Conservation (phyloP, 495 filamentous ascomycete genomes). For the Lindgomyces ingoldianus region DNA sequence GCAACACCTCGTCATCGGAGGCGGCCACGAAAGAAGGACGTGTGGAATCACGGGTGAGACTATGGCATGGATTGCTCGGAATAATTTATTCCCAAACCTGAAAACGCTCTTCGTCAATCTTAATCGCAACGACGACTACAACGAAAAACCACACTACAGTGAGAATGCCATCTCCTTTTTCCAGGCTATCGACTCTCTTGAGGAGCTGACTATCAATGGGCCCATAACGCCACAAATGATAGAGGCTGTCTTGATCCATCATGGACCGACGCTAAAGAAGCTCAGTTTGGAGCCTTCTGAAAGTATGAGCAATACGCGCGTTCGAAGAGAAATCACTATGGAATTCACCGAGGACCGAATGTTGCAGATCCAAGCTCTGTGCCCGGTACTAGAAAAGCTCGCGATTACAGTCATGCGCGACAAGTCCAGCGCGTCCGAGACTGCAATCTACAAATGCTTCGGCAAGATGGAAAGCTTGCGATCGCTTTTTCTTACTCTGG, state of each 20-base stretch:
- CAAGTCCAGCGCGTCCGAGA: conserved; percentile 25
- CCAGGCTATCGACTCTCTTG: conserved; percentile 20
- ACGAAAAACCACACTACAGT: conserved; percentile 22
- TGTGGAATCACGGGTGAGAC: conserved; percentile 13
- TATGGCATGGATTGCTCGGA: conserved; percentile 20
- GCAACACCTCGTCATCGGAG: conserved; percentile 23
- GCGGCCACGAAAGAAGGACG: background rate
- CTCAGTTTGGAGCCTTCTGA: conserved; percentile 16
- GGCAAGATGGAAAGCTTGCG: conserved; percentile 14
- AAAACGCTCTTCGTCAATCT: conserved; percentile 19
- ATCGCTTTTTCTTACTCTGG: conserved; percentile 23
- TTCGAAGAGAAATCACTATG: conserved; percentile 24
- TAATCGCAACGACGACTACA: conserved; percentile 11
- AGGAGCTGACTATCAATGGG: conserved; percentile 16
- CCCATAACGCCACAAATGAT: conserved; percentile 16
- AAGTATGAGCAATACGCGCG: conserved; percentile 10
- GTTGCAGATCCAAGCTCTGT: conserved; percentile 23
- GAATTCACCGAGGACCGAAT: conserved; percentile 25
- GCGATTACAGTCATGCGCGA: conserved; percentile 24
- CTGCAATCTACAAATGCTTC: conserved; percentile 25
- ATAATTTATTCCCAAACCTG: conserved; percentile 15
- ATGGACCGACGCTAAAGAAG: conserved; percentile 25
- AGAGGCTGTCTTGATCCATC: conserved; percentile 16
- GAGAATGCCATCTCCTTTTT: conserved; percentile 27
- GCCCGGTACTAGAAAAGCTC: conserved; percentile 21